Evolutionary conservation across 108 stramenopile genomes (phyloP), one percentile per base, ranked within the genome.

Genomic region (Stephanodiscus minutulus): DNA sequence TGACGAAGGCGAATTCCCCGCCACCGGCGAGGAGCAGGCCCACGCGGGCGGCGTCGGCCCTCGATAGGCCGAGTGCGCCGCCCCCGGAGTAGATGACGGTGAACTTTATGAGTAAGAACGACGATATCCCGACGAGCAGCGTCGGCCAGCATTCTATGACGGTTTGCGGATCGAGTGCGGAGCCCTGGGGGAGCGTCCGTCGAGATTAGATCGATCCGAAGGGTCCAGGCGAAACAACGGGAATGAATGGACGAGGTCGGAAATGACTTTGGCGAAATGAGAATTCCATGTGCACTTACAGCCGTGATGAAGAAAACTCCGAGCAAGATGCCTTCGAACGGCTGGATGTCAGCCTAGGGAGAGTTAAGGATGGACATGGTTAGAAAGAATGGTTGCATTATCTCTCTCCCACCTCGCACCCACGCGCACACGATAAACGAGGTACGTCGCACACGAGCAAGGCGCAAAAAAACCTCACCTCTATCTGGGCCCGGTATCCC

Each of bases 271-370:
- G 39, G 11, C 11, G 1, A 9, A 11, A 39, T 9, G 39, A 11
- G 15, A 0, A 44, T 44, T 13, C 43, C 0, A 31, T n/a, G n/a
- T n/a, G n/a, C 13, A 28, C 55, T 56, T 28, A 56, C 55, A 1
- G 91, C 87, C 8, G 88, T 88, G 17, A 92, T 54, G 72, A 92
- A 92, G 64, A 92, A 92, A 41, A 92, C 74, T 36, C 91, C 91
- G 5, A 92, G 66, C 46, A 92, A 74, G 31, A 92, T 89, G n/a
- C 91, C 88, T 57, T 89, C 87, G 57, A 92, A 92, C 11, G 91
- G 91, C 36, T 86, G 79, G 18, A 92, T 89, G 63, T 92, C 91
- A n/a, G 91, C 87, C 77, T 87, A 73, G 17, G 64, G 20, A 72
- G 20, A 53, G 56, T 8, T 1, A 46, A 15, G 27, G 5, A 57